Percentiles rank a stretch among this genome's conserved stretches.
phyloP scores from a whole-genome alignment of 345 rosid species.

The Linum trigynum region DNA sequence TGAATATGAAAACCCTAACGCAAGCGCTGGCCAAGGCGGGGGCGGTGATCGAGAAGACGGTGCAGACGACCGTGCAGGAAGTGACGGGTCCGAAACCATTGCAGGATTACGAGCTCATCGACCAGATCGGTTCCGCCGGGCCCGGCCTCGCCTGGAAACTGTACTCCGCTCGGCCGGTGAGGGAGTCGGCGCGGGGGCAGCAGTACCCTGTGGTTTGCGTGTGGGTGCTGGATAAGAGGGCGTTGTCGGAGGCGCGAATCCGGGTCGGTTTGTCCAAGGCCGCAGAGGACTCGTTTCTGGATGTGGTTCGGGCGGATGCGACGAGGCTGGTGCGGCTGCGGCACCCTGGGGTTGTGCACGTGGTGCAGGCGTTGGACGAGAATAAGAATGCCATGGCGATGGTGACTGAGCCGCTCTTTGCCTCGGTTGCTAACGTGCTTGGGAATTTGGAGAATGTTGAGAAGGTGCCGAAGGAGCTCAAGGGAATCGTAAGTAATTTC shows the following conservation, averaged over 20 bases:
- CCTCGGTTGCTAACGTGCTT: slow-evolving; percentile 83
- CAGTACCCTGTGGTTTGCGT: slow-evolving; percentile 92
- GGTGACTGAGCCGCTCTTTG: slow-evolving; percentile 92
- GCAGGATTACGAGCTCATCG: slow-evolving; percentile 86
- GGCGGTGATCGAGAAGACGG: slow-evolving; percentile 92
- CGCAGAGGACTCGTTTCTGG: slow-evolving; percentile 76
- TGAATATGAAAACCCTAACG: slow-evolving; percentile 84
- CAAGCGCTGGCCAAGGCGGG: slow-evolving; percentile 97
- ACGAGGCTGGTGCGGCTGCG: slow-evolving; percentile 70
- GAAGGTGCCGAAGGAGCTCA: slow-evolving; percentile 78
- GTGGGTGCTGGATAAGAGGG: slow-evolving; percentile 87
- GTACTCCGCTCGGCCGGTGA: slow-evolving; percentile 61
- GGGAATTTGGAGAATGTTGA: slow-evolving; percentile 71
- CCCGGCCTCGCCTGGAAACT: slow-evolving; percentile 94
- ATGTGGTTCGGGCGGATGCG: slow-evolving; percentile 78
- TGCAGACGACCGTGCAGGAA: slow-evolving; percentile 94
- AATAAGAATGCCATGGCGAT: slow-evolving; percentile 88
- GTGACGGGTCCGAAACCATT: slow-evolving; percentile 86
- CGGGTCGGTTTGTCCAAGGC: slow-evolving; percentile 80
- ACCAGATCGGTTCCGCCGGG: slow-evolving; percentile 98
- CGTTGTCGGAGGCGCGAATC: slow-evolving; percentile 59
- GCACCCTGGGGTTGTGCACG: slow-evolving; percentile 96
- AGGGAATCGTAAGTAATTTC: slow-evolving; percentile 52
- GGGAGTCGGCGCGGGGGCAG: slow-evolving; percentile 46
- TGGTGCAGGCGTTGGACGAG: slow-evolving; percentile 94